phyloP scores from a whole-genome alignment of 257 asterid genomes.

The Nicotiana benthamiana region DNA sequence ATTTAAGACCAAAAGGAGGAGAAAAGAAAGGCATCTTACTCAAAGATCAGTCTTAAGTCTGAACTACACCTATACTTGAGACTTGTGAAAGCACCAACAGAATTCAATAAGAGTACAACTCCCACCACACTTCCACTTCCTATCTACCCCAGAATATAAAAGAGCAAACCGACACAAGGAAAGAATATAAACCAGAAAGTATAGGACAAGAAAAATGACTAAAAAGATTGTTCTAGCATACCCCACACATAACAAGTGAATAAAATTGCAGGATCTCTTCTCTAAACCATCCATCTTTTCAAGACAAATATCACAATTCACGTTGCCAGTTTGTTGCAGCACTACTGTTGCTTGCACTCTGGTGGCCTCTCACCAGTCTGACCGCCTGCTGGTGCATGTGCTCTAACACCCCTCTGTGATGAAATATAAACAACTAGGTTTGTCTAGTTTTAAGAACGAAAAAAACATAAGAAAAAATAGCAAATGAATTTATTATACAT shows the following conservation, averaged over 20 bases:
- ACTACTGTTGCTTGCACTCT: conserved; percentile 80
- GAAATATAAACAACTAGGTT: not conserved
- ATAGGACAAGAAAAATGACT: not conserved
- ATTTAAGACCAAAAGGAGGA: not conserved
- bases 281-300: not conserved
- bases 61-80: not conserved
- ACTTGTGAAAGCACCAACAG: not conserved
- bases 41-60: not conserved
- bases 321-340: not conserved
- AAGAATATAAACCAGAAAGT: not conserved
- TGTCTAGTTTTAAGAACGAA: not conserved
- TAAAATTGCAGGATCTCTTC: not conserved
- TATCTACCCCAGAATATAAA: not conserved
- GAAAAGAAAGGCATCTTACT: not conserved
- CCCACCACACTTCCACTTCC: not conserved
- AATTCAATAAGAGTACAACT: not conserved
- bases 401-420: conserved; percentile 52
- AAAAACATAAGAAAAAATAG: not conserved
- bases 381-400: conserved; percentile 37
- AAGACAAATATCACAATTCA: not conserved
- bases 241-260: not conserved
- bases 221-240: conserved; percentile 2
- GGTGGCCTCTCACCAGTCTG: conserved; percentile 83
- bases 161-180: not conserved
- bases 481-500: not conserved